These are phyloP conservation scores for Solanum chilense DNA, from an alignment of 257 asterid species.

Conservation along the genomic window DNA sequence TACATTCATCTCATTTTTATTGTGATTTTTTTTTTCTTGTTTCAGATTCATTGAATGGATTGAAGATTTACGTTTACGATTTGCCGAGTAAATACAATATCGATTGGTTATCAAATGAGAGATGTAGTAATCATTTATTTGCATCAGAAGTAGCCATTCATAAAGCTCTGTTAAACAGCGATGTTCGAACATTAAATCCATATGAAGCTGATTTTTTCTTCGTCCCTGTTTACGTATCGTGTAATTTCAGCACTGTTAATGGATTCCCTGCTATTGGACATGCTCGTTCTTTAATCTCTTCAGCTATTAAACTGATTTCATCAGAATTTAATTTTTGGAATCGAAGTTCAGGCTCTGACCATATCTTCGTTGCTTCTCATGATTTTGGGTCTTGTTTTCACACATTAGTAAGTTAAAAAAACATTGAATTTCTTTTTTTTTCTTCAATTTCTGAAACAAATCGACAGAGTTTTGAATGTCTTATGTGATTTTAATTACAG, in stretches of 20 bases:
- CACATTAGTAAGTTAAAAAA: slow-evolving; percentile 42
- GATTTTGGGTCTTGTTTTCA: slow-evolving; percentile 96
- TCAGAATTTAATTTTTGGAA: slow-evolving; percentile 68
- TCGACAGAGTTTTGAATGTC: neutral
- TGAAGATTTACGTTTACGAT: slow-evolving; percentile 59
- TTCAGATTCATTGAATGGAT: slow-evolving; percentile 28
- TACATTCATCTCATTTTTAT: neutral
- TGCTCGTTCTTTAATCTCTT: slow-evolving; percentile 52
- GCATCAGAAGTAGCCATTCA: slow-evolving; percentile 92
- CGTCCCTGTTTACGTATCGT: slow-evolving; percentile 81
- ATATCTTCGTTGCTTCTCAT: slow-evolving; percentile 84
- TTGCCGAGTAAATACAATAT: slow-evolving; percentile 56
- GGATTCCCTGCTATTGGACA: slow-evolving; percentile 95
- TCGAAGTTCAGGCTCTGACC: slow-evolving; percentile 79
- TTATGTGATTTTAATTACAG: slow-evolving; percentile 13
- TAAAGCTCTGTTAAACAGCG: slow-evolving; percentile 34
- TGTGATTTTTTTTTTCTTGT: neutral
- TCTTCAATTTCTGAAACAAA: neutral
- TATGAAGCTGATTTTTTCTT: slow-evolving; percentile 78
- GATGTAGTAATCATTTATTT: slow-evolving; percentile 69
- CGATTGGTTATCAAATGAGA: slow-evolving; percentile 52
- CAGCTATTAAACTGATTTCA: slow-evolving; percentile 44
- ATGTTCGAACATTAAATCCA: slow-evolving; percentile 51
- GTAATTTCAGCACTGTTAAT: slow-evolving; percentile 78
- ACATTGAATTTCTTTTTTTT: no score